Percentiles rank a stretch among this genome's conserved stretches.
Conservation (phyloP, 768 basidiomycete species). For the Sarcodon sp. region DNA sequence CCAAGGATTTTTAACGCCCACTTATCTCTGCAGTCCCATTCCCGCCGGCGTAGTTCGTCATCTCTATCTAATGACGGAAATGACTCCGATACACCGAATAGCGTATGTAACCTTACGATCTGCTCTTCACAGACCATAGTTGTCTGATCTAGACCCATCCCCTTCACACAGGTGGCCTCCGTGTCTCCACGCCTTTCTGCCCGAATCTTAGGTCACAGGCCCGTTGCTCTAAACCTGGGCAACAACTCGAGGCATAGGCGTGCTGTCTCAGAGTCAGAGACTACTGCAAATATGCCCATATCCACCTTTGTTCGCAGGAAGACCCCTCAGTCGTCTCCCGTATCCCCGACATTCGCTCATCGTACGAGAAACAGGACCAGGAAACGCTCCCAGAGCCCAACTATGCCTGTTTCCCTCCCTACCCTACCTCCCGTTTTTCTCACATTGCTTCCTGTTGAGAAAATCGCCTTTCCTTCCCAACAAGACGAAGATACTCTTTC, state of each 20-base stretch:
- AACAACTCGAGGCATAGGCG: conserved; percentile 10
- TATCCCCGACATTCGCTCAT: conserved; percentile 45
- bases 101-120: conserved; percentile 10
- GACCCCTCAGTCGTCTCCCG: conserved; percentile 64
- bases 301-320: conserved; percentile 71
- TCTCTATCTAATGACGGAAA: conserved; percentile 10
- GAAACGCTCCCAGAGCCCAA: conserved; percentile 16
- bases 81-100: conserved; percentile 9
- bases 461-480: not conserved
- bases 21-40: conserved; percentile 11
- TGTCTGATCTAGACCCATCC: not conserved
- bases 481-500: not conserved
- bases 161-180: conserved; percentile 12
- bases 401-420: conserved; percentile 48
- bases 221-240: conserved; percentile 5
- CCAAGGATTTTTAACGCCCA: conserved; percentile 1
- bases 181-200: conserved; percentile 15
- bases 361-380: conserved; percentile 18
- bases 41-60: conserved; percentile 16
- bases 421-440: conserved; percentile 36
- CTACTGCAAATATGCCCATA: conserved; percentile 44
- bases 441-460: conserved; percentile 5
- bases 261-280: conserved; percentile 13
- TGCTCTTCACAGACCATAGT: not conserved
- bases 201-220: conserved; percentile 7